Conservation (phyloP, 2,329 filamentous ascomycete genomes). For the Fusarium palustre region DNA sequence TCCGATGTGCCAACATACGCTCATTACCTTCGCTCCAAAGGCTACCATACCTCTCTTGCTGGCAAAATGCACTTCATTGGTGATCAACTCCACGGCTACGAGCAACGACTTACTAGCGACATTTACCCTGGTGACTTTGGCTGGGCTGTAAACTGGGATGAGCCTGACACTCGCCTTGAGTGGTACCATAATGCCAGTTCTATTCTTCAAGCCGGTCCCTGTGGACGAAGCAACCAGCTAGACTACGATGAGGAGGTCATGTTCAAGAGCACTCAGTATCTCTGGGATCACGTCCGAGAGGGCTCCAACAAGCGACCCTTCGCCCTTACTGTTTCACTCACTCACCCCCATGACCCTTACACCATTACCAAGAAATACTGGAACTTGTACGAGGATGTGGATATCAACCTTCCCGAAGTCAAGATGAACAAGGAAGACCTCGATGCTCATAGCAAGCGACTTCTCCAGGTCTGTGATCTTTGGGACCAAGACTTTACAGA, state of each 20-base stretch:
- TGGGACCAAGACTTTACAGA: slow-evolving; percentile 86
- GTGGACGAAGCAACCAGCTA: slow-evolving; percentile 91
- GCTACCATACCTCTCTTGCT: slow-evolving; percentile 90
- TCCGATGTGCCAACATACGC: slow-evolving; percentile 92
- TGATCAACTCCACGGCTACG: slow-evolving; percentile 93
- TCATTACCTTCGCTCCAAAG: slow-evolving; percentile 85
- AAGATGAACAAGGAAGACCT: slow-evolving; percentile 83
- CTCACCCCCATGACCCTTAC: slow-evolving; percentile 94
- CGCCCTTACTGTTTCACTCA: slow-evolving; percentile 90
- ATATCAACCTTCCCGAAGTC: slow-evolving; percentile 85
- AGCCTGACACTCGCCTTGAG: slow-evolving; percentile 85
- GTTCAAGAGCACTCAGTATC: slow-evolving; percentile 88
- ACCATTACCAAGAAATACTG: slow-evolving; percentile 94
- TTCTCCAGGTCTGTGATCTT: slow-evolving; percentile 87
- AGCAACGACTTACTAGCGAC: slow-evolving; percentile 91
- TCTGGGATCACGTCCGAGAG: slow-evolving; percentile 91
- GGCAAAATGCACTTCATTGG: slow-evolving; percentile 99
- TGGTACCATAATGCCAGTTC: slow-evolving; percentile 98
- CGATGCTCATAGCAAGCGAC: slow-evolving; percentile 86
- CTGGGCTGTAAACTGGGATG: slow-evolving; percentile 96
- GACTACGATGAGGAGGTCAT: slow-evolving; percentile 98
- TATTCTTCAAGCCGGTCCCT: slow-evolving; percentile 88
- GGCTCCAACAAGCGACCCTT: slow-evolving; percentile 81
- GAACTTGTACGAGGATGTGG: slow-evolving; percentile 89
- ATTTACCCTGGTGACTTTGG: slow-evolving; percentile 96